These are phyloP conservation scores for Vanrija sp. DNA, from an alignment of 1,284 basidiomycete genomes.

Conservation along the genomic window DNA sequence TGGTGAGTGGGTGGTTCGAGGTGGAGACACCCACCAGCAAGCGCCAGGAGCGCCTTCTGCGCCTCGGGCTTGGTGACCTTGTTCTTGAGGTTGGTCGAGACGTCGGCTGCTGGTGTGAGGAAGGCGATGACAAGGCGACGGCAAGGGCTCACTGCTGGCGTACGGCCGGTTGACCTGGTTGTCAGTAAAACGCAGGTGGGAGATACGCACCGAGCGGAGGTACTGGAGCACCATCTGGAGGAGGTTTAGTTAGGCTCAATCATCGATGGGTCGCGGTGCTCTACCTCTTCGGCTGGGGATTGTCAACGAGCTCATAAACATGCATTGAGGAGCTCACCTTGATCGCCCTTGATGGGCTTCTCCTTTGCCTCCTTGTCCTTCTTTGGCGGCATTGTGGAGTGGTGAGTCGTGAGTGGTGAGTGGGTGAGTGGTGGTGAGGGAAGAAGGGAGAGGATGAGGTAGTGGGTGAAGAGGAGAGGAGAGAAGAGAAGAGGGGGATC, in stretches of 20 bases:
- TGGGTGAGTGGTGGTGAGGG: background rate
- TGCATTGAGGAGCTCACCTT: constrained; percentile 29
- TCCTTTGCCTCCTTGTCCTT: constrained; percentile 71
- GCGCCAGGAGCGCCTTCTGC: constrained; percentile 69
- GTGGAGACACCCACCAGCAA: constrained; percentile 59
- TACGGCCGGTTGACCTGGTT: constrained; percentile 39
- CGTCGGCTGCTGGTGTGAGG: constrained; percentile 58
- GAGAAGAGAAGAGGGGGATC: background rate
- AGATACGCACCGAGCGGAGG: constrained; percentile 32
- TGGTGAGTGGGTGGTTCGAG: background rate
- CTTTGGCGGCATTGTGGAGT: constrained; percentile 50
- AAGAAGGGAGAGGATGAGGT: constrained; percentile 1
- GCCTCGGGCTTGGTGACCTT: constrained; percentile 72
- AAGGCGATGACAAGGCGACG: background rate
- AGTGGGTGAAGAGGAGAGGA: background rate
- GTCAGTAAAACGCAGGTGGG: background rate
- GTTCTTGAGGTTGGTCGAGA: constrained; percentile 80
- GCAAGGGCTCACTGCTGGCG: constrained; percentile 34
- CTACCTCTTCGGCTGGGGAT: constrained; percentile 40
- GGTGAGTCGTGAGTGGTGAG: background rate
- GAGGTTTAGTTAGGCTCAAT: background rate
- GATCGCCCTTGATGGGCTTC: constrained; percentile 45
- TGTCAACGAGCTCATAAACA: background rate
- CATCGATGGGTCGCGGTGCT: background rate
- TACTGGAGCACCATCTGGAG: constrained; percentile 44